Evolutionary conservation across 2,329 filamentous ascomycete species (phyloP).

Genomic region (Fusarium solani-melongenae): DNA sequence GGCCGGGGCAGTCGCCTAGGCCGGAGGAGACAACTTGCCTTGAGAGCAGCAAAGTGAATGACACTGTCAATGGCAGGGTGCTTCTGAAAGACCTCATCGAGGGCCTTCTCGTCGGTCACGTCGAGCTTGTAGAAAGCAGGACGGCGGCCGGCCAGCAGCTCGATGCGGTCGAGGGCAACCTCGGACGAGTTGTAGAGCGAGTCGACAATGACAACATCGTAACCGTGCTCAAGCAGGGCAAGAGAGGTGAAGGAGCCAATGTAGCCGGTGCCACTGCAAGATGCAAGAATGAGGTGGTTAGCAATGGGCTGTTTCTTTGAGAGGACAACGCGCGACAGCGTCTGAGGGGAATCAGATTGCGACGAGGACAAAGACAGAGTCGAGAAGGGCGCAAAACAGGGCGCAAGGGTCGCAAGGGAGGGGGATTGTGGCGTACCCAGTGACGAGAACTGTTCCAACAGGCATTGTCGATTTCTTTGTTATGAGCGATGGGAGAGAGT

Average conservation of each 20-base stretch:
- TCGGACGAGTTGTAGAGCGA: conserved; percentile 96
- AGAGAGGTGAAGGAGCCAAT: conserved; percentile 98
- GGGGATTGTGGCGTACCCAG: conserved; percentile 71
- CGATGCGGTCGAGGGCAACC: conserved; percentile 93
- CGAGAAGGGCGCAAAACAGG: conserved; percentile 2
- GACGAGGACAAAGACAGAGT: conserved; percentile 22
- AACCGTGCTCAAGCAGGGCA: conserved; percentile 90
- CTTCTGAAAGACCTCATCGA: conserved; percentile 88
- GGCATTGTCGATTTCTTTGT: conserved; percentile 67
- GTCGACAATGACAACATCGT: conserved; percentile 96
- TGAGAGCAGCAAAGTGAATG: conserved; percentile 98
- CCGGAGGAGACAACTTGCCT: conserved; percentile 65
- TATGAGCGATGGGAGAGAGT: conserved; percentile 10
- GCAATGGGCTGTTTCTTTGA: conserved; percentile 27
- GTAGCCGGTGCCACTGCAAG: conserved; percentile 90
- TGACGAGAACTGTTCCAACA: conserved; percentile 89
- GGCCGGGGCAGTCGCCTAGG: neutral
- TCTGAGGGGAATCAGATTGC: conserved; percentile 16
- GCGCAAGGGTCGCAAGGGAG: conserved; percentile 28
- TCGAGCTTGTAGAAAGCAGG: conserved; percentile 88
- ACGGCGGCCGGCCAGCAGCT: conserved; percentile 89
- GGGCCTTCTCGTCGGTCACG: conserved; percentile 83
- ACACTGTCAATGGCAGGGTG: conserved; percentile 97
- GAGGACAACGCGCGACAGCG: conserved; percentile 14
- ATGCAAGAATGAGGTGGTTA: conserved; percentile 27